Conservation (phyloP, 768 basidiomycete genomes). For the Mycena olivaceomarginata region DNA sequence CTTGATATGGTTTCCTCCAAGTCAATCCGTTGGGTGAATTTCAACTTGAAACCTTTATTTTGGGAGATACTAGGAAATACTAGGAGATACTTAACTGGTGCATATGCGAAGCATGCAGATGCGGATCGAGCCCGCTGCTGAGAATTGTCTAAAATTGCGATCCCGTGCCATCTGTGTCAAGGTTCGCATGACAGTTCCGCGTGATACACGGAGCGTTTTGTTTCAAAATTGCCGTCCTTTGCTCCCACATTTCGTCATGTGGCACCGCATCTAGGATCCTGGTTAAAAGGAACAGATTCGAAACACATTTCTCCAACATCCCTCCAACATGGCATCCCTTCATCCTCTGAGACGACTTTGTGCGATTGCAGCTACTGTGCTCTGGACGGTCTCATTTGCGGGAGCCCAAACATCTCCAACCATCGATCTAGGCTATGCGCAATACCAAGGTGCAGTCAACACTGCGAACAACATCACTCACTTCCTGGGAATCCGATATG, state of each 20-base stretch:
- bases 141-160: too few species aligned
- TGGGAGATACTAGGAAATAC: too few species aligned
- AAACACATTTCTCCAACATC: background rate
- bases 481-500: conserved; percentile 57
- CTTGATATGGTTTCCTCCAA: too few species aligned
- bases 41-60: too few species aligned
- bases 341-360: background rate
- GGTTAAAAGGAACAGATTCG: background rate
- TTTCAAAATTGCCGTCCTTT: background rate
- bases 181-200: background rate
- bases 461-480: conserved; percentile 44
- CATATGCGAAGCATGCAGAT: too few species aligned
- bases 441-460: conserved; percentile 53
- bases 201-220: background rate
- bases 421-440: conserved; percentile 53
- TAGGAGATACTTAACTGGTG: too few species aligned
- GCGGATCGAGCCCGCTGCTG: too few species aligned
- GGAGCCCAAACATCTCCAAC: conserved; percentile 38
- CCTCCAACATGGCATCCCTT: background rate
- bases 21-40: too few species aligned
- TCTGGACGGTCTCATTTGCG: background rate
- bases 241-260: conserved; percentile 8
- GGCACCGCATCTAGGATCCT: background rate
- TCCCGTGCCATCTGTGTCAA: too few species aligned
- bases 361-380: background rate